These are phyloP conservation scores for Nemania sp. DNA, from an alignment of 2,329 filamentous ascomycete genomes.

Conservation along the genomic window DNA sequence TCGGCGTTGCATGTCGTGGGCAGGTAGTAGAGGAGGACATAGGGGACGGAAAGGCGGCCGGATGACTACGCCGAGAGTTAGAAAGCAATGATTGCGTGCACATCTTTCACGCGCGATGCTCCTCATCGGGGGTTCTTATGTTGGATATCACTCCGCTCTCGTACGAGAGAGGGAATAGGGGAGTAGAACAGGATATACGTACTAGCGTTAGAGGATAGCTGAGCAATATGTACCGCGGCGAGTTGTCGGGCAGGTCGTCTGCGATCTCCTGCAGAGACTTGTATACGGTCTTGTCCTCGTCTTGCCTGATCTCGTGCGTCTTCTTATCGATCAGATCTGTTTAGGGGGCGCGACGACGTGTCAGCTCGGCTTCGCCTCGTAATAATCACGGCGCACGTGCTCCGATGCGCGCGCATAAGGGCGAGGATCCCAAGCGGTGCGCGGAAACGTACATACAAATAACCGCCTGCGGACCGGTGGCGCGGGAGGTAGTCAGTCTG, in stretches of 20 bases:
- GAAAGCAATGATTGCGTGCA: neutral
- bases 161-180: neutral
- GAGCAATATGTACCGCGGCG: conserved; percentile 85
- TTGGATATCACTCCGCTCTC: neutral
- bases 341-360: neutral
- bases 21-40: conserved; percentile 93
- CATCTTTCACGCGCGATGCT: neutral
- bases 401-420: neutral
- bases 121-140: neutral
- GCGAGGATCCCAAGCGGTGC: neutral
- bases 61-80: conserved; percentile 54
- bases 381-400: neutral
- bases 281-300: conserved; percentile 77
- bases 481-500: conserved; percentile 84
- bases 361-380: neutral
- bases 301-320: conserved; percentile 85
- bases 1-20: conserved; percentile 89
- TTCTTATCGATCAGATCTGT: conserved; percentile 88
- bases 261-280: conserved; percentile 77
- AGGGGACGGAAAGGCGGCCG: conserved; percentile 87
- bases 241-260: conserved; percentile 90
- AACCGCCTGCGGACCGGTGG: conserved; percentile 82
- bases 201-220: conserved; percentile 91
- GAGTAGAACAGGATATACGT: conserved; percentile 37
- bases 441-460: conserved; percentile 74